phyloP scores from a whole-genome alignment of 306 rosid species.

The Prunus mongolica region DNA sequence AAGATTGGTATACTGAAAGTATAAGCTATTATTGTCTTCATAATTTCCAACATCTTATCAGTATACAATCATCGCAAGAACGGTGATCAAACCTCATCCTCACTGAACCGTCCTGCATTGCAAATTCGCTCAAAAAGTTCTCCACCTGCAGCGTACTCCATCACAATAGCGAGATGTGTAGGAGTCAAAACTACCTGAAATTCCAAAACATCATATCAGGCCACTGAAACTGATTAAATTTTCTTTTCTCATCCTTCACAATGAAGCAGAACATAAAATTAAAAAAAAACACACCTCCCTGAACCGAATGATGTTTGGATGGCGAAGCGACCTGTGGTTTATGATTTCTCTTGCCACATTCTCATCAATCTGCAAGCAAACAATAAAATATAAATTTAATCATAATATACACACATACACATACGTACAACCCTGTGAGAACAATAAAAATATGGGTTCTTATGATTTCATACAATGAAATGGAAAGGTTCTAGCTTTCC shows the following conservation, averaged over 20 bases:
- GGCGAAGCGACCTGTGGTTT: constrained; percentile 76
- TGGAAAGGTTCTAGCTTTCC: background rate
- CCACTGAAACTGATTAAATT: background rate
- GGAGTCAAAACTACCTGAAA: constrained; percentile 81
- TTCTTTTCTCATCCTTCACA: background rate
- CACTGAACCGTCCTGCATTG: constrained; percentile 77
- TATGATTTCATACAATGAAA: background rate
- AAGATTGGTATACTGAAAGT: background rate
- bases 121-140: constrained; percentile 80
- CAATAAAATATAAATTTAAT: background rate
- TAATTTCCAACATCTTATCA: constrained; percentile 10
- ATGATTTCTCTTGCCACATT: constrained; percentile 85
- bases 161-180: constrained; percentile 77
- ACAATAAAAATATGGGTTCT: background rate
- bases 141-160: constrained; percentile 95
- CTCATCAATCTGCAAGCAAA: constrained; percentile 60
- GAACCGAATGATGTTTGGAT: constrained; percentile 79
- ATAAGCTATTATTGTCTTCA: background rate
- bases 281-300: constrained; percentile 44
- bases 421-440: background rate
- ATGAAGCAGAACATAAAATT: constrained; percentile 1
- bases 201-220: constrained; percentile 26
- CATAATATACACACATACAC: background rate
- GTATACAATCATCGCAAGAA: constrained; percentile 6
- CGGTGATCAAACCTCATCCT: constrained; percentile 60